Base-by-base conservation (phyloP, 2,329 filamentous ascomycete species). In the Fusarium torulosum region DNA sequence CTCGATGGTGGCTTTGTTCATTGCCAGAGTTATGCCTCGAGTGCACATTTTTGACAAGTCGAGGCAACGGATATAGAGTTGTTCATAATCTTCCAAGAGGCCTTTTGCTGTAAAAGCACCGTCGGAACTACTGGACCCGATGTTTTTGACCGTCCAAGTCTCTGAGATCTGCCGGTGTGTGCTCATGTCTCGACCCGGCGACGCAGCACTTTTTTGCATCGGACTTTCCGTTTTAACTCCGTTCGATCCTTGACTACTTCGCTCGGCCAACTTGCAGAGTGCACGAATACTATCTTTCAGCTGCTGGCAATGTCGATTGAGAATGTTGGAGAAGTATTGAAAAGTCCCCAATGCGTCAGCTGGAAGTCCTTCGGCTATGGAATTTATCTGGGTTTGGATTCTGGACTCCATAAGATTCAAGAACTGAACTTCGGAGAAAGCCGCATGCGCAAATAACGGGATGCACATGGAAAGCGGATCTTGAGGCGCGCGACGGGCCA, bases 11-110 rank as follows among this genome's bases (percentile, higher is more conserved):
- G 40, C 40, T 43, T 43, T 43, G 40, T 43, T 43, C 40, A 43
- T 43, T 43, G 40, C 40, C 40, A 43, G 40, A 43, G 40, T 43
- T 43, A 43, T 43, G 40, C 40, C 40, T 19, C 40, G 40, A 43
- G 40, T 43, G 40, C 40, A 43, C 40, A 43, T 43, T 43, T 43
- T n/a, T 43, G 40, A 43, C 40, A 43, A 43, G 40, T 43, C 40
- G 40, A 43, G 21, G 40, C 40, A 43, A 43, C 40, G 40, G 40
- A 43, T 43, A 43, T 43, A 43, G 40, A 43, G 40, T 43, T 43
- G 21, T 43, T 43, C 40, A 43, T 43, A 43, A 43, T 43, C 19
- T 43, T 43, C 40, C 40, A 43, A 25, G 21, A 43, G 40, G 40
- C 40, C 40, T 43, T 43, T 43, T 43, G 40, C 23, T 43, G 40